Conservation (phyloP, 1,139 yeast genomes). For the Ogataea hybrid region DNA sequence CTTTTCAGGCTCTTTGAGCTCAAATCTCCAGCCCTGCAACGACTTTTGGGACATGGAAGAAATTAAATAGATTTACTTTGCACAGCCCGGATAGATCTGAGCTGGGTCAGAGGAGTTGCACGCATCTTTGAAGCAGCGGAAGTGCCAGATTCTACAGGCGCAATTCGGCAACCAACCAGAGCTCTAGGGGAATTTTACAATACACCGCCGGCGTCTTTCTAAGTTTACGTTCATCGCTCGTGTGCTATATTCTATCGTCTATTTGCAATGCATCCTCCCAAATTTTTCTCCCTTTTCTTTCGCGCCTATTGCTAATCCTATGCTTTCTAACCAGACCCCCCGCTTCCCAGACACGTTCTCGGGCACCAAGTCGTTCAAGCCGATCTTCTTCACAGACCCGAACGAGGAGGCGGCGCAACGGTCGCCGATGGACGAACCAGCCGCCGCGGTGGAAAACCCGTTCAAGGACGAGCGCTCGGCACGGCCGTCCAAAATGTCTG, state of each 20-base stretch:
- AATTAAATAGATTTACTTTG: background rate
- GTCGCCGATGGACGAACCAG: background rate
- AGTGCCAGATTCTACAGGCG: no score
- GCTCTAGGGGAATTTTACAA: no score
- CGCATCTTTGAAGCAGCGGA: no score
- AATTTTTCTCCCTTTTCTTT: constrained; percentile 8
- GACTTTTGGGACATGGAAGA: constrained; percentile 16
- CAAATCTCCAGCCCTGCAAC: constrained; percentile 27
- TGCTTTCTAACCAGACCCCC: constrained; percentile 18
- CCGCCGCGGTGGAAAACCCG: constrained; percentile 11
- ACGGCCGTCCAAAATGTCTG: background rate
- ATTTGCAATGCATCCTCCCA: background rate
- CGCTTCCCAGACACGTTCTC: constrained; percentile 14
- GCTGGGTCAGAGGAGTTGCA: no score
- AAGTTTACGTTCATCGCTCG: no score
- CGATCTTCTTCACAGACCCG: constrained; percentile 24
- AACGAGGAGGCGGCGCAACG: constrained; percentile 13
- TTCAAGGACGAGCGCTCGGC: constrained; percentile 13
- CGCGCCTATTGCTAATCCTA: constrained; percentile 11
- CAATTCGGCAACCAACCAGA: no score
- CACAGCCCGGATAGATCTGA: constrained; percentile 1
- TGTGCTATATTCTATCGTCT: no score
- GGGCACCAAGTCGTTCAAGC: constrained; percentile 14
- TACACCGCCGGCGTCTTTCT: no score
- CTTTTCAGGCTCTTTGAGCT: constrained; percentile 12